Evolutionary conservation across 1,284 basidiomycete genomes (phyloP), one percentile per base, ranked within the genome.

Genomic region (Ceratobasidium sp.): DNA sequence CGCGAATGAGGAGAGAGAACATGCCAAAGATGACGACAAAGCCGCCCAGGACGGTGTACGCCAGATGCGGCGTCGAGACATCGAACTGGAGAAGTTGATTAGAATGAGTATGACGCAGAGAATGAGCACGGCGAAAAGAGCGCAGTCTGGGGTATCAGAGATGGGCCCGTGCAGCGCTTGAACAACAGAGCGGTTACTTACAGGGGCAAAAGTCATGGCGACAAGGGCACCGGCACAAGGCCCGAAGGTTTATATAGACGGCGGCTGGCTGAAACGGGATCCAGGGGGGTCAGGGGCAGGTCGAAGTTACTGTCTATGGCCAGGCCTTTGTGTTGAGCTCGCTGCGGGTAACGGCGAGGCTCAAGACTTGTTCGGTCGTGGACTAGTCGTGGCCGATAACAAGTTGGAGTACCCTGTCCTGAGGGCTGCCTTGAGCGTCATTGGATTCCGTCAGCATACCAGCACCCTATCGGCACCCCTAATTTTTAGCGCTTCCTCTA

Each of bases 1-100:
- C 95, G 77, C 96, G 91, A 77, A 99, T 87, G 75, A 98, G 88
- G 25, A 96, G 85, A 10, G 93, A 94, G 80, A 97, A 93, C 89
- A 96, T 94, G 77, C 93, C 93, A 79, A 97, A 98, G 91, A 91
- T 75, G 43, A 92, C 89, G 64, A 90, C 84, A 76, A 95, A 95
- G 58, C 88, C 92, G 31, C 93, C 93, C 15, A 96, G 81, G 75
- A 90, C 87, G 72, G 93, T 87, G 82, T 96, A 96, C 60, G 86
- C 85, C 73, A 93, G 82, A 78, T 92, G 91, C 42, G 89, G 86
- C 68, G 83, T 85, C 7, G 86, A 85, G 17, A 87, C 82, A 74
- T 88, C 84, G 75, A 92, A 86, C 91, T 93, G 45, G 45, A 62
- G 12, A 45, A 58, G 42, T 15, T 43, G 31, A 55, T 40, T 17